phyloP scores from a whole-genome alignment of 2,329 filamentous ascomycete genomes.

The Pseudogymnoascus sp. region DNA sequence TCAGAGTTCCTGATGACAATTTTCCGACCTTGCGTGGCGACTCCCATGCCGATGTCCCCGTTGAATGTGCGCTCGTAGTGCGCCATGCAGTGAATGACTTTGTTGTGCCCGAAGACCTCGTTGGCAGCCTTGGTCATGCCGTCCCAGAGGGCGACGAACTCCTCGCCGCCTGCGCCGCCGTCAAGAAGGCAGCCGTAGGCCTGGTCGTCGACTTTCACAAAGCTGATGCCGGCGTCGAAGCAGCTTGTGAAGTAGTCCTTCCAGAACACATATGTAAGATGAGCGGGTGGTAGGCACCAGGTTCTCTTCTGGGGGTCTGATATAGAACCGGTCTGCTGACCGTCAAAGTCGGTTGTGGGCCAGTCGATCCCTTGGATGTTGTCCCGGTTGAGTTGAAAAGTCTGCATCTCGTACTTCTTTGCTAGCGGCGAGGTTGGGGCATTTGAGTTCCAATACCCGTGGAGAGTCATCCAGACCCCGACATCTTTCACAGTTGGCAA shows the following conservation, averaged over 20 bases:
- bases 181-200: conserved; percentile 11
- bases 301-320: background rate
- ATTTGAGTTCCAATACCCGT: conserved; percentile 12
- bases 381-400: background rate
- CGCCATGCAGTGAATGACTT: conserved; percentile 13
- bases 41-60: conserved; percentile 12
- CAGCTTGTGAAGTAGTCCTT: conserved; percentile 12
- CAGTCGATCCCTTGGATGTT: background rate
- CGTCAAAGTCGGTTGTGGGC: background rate
- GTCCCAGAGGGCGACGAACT: conserved; percentile 11
- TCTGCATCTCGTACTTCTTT: conserved; percentile 12
- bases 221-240: conserved; percentile 10
- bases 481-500: conserved; percentile 12
- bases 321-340: background rate
- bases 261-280: conserved; percentile 12
- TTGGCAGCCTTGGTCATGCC: conserved; percentile 12
- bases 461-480: conserved; percentile 13
- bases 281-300: conserved; percentile 10
- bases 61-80: conserved; percentile 13
- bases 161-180: conserved; percentile 7
- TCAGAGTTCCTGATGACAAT: conserved; percentile 12
- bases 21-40: conserved; percentile 10
- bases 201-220: conserved; percentile 13
- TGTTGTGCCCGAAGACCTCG: conserved; percentile 12
- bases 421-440: conserved; percentile 8